A percentile compares a stretch with the other conserved stretches of the same genome.
phyloP scores from a whole-genome alignment of 305 asterid genomes.

The Fraxinus ornus region DNA sequence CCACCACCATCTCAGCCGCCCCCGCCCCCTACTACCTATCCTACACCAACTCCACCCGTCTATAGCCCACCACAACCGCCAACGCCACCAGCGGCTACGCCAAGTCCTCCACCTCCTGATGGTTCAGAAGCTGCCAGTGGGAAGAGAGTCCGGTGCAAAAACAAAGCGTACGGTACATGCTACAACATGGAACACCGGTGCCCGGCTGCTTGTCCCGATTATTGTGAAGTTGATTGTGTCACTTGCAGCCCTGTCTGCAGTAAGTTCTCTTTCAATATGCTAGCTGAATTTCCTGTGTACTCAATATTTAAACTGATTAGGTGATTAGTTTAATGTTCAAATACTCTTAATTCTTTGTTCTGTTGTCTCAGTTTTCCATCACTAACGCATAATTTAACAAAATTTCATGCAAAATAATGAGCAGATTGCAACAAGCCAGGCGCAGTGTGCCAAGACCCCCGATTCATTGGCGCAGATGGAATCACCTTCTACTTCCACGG shows the following conservation, averaged over 20 bases:
- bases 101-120: constrained; percentile 38
- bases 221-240: constrained; percentile 67
- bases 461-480: constrained; percentile 79
- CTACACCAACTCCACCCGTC: constrained; percentile 29
- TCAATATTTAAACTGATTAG: neutral
- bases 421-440: constrained; percentile 76
- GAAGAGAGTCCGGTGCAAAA: constrained; percentile 56
- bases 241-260: constrained; percentile 80
- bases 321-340: neutral
- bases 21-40: constrained; percentile 11
- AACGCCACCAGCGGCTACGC: constrained; percentile 14
- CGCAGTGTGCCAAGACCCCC: constrained; percentile 82
- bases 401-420: neutral
- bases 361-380: neutral
- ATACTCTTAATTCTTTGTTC: neutral
- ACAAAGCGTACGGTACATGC: constrained; percentile 45
- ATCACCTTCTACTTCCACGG: constrained; percentile 89
- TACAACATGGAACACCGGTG: constrained; percentile 49
- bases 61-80: constrained; percentile 16
- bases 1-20: constrained; percentile 25
- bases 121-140: constrained; percentile 45
- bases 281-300: neutral
- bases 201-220: constrained; percentile 57
- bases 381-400: neutral
- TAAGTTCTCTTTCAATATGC: constrained; percentile 28